Evolutionary conservation across 345 rosid genomes (phyloP).

Genomic region (Heritiera fomes): DNA sequence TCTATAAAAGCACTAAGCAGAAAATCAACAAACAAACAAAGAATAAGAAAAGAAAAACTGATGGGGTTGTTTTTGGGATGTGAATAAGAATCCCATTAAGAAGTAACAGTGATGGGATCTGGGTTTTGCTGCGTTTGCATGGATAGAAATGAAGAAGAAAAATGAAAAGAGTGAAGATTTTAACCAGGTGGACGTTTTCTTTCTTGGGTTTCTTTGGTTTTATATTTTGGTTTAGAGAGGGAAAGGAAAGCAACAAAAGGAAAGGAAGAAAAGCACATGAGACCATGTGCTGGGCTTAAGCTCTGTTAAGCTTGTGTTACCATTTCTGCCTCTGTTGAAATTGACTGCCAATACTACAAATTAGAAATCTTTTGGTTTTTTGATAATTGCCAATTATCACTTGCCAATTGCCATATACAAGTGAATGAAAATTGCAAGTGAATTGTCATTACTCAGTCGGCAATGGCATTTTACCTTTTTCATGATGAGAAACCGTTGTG

Average conservation of each 20-base stretch:
- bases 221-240: background rate
- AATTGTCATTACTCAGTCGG: background rate
- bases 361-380: background rate
- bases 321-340: background rate
- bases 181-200: background rate
- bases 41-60: background rate
- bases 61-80: background rate
- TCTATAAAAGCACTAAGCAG: background rate
- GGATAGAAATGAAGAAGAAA: background rate
- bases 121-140: background rate
- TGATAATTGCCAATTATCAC: background rate
- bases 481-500: background rate
- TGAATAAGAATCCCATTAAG: background rate
- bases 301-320: background rate
- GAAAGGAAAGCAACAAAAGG: slow-evolving; percentile 1
- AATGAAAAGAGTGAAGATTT: background rate
- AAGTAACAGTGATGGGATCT: background rate
- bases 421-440: background rate
- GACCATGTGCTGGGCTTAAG: slow-evolving; percentile 5
- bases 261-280: slow-evolving; percentile 14
- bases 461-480: background rate
- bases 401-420: no score
- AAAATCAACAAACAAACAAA: background rate
- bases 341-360: background rate
- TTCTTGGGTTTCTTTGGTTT: background rate